phyloP scores from a whole-genome alignment of 768 basidiomycete genomes.

The Lentinula sp. region DNA sequence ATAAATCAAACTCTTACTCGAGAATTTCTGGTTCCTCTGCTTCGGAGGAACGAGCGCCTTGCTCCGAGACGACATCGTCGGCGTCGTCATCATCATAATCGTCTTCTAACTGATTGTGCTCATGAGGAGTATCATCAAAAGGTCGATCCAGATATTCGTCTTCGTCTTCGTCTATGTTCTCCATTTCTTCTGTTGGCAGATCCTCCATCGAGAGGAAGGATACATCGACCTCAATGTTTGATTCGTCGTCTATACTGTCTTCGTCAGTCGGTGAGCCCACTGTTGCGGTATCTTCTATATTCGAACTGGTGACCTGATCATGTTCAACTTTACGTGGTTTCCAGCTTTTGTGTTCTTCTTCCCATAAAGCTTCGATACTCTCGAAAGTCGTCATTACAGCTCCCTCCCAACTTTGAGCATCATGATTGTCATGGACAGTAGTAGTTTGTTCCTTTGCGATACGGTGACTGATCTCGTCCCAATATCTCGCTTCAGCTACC shows the following conservation, averaged over 20 bases:
- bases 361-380: slow-evolving; percentile 86
- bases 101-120: slow-evolving; percentile 15
- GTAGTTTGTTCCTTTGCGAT: slow-evolving; percentile 42
- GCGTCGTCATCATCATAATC: slow-evolving; percentile 27
- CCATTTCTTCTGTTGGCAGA: slow-evolving; percentile 22
- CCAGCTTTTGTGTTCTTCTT: slow-evolving; percentile 53
- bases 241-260: slow-evolving; percentile 14
- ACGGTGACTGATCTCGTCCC: slow-evolving; percentile 62
- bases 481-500: slow-evolving; percentile 69
- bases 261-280: slow-evolving; percentile 7
- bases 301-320: neutral
- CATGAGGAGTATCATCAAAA: slow-evolving; percentile 6
- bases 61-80: slow-evolving; percentile 9
- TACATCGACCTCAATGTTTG: slow-evolving; percentile 44
- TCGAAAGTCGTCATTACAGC: slow-evolving; percentile 87
- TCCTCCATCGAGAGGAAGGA: slow-evolving; percentile 45
- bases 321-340: slow-evolving; percentile 27
- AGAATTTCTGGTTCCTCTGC: slow-evolving; percentile 9
- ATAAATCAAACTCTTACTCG: neutral
- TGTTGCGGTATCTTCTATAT: neutral
- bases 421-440: slow-evolving; percentile 9
- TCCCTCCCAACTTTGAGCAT: slow-evolving; percentile 49
- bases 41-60: slow-evolving; percentile 3
- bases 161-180: slow-evolving; percentile 17
- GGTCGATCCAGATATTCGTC: slow-evolving; percentile 7